Percentiles rank a stretch among this genome's conserved stretches.
Evolutionary conservation across 768 basidiomycete species (phyloP).

Genomic region (Serendipita vermifera): DNA sequence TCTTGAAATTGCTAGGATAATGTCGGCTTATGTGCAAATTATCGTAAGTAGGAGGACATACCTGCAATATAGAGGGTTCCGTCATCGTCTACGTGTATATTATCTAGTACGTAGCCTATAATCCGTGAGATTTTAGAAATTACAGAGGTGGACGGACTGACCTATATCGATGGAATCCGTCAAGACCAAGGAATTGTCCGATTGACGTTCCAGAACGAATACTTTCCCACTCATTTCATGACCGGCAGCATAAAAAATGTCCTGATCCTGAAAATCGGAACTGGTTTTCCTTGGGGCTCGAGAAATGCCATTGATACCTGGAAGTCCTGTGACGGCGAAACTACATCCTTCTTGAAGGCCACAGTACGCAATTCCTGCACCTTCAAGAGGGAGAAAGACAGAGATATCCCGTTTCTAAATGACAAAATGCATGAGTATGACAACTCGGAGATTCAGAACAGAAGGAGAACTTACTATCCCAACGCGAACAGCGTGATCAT

Average conservation of each 20-base stretch:
- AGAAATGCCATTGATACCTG: conserved; percentile 49
- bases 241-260: conserved; percentile 46
- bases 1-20: conserved; percentile 32
- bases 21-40: not conserved
- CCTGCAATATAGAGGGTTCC: conserved; percentile 54
- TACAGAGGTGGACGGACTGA: conserved; percentile 20
- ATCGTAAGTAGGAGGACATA: conserved; percentile 19
- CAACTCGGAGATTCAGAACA: not conserved
- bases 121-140: not conserved
- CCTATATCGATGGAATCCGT: conserved; percentile 43
- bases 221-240: conserved; percentile 22
- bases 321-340: conserved; percentile 38
- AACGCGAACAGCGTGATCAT: conserved; percentile 45
- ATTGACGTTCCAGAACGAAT: conserved; percentile 42
- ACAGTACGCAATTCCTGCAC: conserved; percentile 51
- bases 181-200: conserved; percentile 44
- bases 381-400: conserved; percentile 10
- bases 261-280: conserved; percentile 31
- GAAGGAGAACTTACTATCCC: conserved; percentile 33
- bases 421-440: not conserved
- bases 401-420: not conserved
- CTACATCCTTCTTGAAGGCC: conserved; percentile 48
- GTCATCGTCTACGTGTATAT: conserved; percentile 43
- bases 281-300: conserved; percentile 15
- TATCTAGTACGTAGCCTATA: conserved; percentile 44